Evolutionary conservation across 1,284 basidiomycete species (phyloP).

Genomic region (Pseudozyma thailandica): DNA sequence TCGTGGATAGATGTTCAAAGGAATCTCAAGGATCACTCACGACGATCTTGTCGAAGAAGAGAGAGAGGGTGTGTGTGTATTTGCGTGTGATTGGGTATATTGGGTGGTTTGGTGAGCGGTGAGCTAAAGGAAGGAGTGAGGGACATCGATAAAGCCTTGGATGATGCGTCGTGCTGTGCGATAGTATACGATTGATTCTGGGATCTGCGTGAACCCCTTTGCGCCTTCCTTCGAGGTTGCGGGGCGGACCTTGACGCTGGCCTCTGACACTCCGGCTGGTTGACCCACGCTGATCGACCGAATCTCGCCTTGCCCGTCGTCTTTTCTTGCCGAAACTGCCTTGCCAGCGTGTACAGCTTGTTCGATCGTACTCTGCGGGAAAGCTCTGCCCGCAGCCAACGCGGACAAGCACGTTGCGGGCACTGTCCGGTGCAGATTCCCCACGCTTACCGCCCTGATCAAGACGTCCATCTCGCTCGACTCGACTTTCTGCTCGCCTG

Average conservation of each 20-base stretch:
- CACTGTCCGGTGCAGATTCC: constrained; percentile 62
- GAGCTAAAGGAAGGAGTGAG: constrained; percentile 17
- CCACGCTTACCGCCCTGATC: constrained; percentile 58
- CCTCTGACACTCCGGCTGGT: constrained; percentile 59
- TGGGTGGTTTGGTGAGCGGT: too few species aligned
- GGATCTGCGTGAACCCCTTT: constrained; percentile 7
- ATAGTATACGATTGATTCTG: constrained; percentile 52
- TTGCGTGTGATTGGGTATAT: not conserved
- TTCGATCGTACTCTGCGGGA: constrained; percentile 43
- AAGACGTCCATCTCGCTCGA: constrained; percentile 51
- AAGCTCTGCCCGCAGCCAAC: constrained; percentile 45
- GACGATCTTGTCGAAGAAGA: too few species aligned
- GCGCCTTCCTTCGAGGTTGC: not conserved
- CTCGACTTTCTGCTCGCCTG: constrained; percentile 32
- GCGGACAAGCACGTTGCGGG: constrained; percentile 63
- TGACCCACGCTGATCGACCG: constrained; percentile 60
- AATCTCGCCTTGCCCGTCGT: constrained; percentile 1
- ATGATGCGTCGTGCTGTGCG: constrained; percentile 62
- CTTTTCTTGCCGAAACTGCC: not conserved
- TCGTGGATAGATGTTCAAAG: constrained; percentile 12
- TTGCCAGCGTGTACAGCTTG: constrained; percentile 16
- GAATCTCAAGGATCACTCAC: not conserved
- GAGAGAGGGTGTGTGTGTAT: not conserved
- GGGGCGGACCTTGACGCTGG: constrained; percentile 37
- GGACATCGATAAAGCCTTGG: constrained; percentile 44